A percentile compares a stretch with the other conserved stretches of the same genome.
phyloP scores from a whole-genome alignment of 1,284 basidiomycete species.

The Rhodotorula mucilaginosa region DNA sequence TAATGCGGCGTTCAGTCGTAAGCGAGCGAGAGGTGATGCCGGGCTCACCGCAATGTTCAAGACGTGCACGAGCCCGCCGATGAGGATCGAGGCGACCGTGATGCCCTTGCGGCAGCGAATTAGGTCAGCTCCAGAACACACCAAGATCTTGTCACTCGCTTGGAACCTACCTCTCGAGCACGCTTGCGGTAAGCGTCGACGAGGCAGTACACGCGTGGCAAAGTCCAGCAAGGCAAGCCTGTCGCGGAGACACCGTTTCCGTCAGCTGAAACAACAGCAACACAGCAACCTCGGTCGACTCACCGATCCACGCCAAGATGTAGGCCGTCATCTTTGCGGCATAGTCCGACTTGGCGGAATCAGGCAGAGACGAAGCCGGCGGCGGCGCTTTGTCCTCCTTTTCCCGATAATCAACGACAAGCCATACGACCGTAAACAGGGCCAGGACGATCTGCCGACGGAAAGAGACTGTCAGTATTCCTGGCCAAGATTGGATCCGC shows the following conservation, averaged over 20 bases:
- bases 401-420: background rate
- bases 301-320: background rate
- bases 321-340: background rate
- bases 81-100: background rate
- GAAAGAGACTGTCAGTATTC: background rate
- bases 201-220: background rate
- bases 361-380: background rate
- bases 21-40: too few relatives aligned
- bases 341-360: background rate
- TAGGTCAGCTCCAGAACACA: too few relatives aligned
- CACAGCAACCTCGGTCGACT: background rate
- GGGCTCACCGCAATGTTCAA: background rate
- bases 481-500: background rate
- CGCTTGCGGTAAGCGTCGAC: background rate
- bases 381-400: background rate
- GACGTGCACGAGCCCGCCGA: slow-evolving; percentile 3
- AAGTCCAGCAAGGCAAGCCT: background rate
- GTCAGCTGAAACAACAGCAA: background rate
- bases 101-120: background rate
- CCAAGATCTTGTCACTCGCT: too few relatives aligned
- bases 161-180: background rate
- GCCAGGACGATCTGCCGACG: background rate
- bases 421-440: background rate
- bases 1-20: too few relatives aligned
- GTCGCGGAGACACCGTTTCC: background rate